Evolutionary conservation across 192 early-diverging fungal species (phyloP).

Genomic region (Bifiguratus adelaidae): DNA sequence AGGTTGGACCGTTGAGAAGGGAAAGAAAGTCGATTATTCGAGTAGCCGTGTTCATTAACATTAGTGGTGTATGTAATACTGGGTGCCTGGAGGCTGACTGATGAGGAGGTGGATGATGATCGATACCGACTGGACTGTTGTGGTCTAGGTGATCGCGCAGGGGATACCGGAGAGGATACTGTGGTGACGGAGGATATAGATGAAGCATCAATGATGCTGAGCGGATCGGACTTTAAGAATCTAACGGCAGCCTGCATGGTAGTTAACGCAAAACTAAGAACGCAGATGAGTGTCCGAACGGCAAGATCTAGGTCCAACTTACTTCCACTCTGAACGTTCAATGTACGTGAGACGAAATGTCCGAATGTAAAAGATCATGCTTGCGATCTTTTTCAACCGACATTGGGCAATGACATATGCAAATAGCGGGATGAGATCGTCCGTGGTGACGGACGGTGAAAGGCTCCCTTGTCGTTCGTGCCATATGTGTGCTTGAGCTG

Average conservation of each 20-base stretch:
- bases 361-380: constrained; percentile 35
- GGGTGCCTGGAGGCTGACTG: too few species aligned
- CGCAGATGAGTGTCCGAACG: background rate
- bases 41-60: too few species aligned
- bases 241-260: constrained; percentile 34
- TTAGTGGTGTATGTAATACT: too few species aligned
- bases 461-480: background rate
- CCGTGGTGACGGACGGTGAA: constrained; percentile 32
- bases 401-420: constrained; percentile 36
- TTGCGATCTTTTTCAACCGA: constrained; percentile 24
- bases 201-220: background rate
- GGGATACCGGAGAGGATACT: too few species aligned
- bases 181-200: background rate
- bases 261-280: constrained; percentile 31
- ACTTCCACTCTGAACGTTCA: constrained; percentile 33
- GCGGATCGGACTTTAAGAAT: constrained; percentile 33
- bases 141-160: background rate
- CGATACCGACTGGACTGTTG: background rate
- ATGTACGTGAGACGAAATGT: constrained; percentile 30
- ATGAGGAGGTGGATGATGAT: constrained; percentile 1
- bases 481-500: constrained; percentile 25
- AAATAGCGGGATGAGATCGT: constrained; percentile 41
- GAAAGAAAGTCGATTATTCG: too few species aligned
- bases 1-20: too few species aligned
- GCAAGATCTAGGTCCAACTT: background rate